phyloP scores from a whole-genome alignment of 192 early-diverging fungal species.

The Spizellomyces punctatus region DNA sequence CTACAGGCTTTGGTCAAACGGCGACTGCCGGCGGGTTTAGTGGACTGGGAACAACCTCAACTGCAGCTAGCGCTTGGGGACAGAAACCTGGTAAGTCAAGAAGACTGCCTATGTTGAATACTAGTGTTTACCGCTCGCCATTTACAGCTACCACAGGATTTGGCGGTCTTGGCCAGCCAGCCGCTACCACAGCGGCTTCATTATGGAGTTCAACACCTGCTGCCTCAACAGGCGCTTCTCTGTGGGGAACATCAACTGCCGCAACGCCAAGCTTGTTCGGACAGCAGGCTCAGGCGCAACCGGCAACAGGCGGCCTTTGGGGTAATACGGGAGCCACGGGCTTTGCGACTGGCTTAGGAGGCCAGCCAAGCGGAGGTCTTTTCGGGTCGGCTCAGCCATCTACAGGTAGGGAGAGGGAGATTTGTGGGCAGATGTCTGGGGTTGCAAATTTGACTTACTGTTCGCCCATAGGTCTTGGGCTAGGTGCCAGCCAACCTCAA shows the following conservation, averaged over 20 bases:
- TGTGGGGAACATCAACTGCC: conserved; percentile 24
- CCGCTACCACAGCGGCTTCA: conserved; percentile 19
- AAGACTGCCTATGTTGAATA: too few relatives aligned
- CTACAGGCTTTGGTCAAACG: conserved; percentile 1
- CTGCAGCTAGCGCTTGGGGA: conserved; percentile 15
- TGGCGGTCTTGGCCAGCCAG: conserved; percentile 17
- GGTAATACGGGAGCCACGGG: neutral
- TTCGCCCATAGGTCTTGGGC: neutral
- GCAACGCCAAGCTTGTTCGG: conserved; percentile 34
- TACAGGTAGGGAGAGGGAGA: neutral
- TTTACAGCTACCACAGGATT: conserved; percentile 22
- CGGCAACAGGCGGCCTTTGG: neutral
- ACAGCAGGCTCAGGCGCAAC: conserved; percentile 1
- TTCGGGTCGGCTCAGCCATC: too few relatives aligned
- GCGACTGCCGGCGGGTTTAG: too few relatives aligned
- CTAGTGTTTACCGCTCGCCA: neutral
- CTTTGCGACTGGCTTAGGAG: neutral
- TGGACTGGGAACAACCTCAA: conserved; percentile 25
- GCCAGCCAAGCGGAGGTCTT: neutral
- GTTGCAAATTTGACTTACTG: too few relatives aligned
- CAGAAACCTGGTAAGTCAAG: neutral
- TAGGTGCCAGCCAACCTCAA: neutral
- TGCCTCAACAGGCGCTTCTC: conserved; percentile 14
- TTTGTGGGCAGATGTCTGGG: neutral
- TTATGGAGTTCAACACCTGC: conserved; percentile 13